Conservation (phyloP, 306 rosid genomes). For the Ammopiptanthus mongolicus region DNA sequence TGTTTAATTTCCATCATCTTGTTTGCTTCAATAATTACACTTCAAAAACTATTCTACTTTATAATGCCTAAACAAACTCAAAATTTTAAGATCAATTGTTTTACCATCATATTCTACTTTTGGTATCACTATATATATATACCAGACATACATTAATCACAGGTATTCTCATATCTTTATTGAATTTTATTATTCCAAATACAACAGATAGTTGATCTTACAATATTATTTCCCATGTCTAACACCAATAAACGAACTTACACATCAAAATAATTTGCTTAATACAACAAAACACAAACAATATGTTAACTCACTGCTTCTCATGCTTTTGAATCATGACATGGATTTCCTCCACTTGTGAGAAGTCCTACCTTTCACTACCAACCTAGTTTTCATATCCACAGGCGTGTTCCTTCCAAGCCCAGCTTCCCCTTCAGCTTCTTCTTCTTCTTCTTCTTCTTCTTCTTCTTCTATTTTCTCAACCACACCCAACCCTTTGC, state of each 20-base stretch:
- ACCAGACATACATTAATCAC: background rate
- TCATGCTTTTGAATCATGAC: slow-evolving; percentile 33
- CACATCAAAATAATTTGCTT: background rate
- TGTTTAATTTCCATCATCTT: too few species aligned
- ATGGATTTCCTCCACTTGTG: slow-evolving; percentile 76
- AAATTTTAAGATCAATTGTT: too few species aligned
- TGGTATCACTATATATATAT: background rate
- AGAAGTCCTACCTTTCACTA: slow-evolving; percentile 44
- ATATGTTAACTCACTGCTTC: background rate
- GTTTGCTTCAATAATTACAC: too few species aligned
- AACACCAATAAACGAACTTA: background rate
- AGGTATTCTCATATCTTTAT: background rate
- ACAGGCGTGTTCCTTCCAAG: slow-evolving; percentile 52
- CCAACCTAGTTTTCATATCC: slow-evolving; percentile 59
- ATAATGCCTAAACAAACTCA: too few species aligned
- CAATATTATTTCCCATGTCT: background rate
- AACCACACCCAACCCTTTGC: slow-evolving; percentile 3
- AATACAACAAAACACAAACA: background rate
- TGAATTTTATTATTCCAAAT: background rate
- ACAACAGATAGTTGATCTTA: background rate
- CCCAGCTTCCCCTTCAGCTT: slow-evolving; percentile 31
- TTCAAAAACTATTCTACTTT: too few species aligned
- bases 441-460: slow-evolving; percentile 2
- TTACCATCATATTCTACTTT: too few species aligned
- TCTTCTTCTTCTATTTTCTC: slow-evolving; percentile 24